These are phyloP conservation scores for Catharanthus roseus DNA, from an alignment of 257 asterid genomes.

Conservation along the genomic window DNA sequence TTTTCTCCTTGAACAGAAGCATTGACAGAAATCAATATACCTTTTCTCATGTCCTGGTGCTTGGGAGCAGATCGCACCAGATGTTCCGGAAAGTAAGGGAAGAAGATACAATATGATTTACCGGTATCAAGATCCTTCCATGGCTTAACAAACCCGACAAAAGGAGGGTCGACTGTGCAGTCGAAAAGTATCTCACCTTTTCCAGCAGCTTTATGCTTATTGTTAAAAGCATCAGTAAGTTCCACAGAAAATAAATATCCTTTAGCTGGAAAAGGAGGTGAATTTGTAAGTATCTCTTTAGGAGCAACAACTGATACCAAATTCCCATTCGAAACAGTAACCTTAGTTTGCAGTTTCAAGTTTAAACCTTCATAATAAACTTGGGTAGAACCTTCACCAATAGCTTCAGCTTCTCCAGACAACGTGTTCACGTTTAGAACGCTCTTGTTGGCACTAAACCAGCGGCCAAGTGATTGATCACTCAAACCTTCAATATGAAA, in stretches of 20 bases:
- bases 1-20: conserved; percentile 58
- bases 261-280: conserved; percentile 58
- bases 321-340: conserved; percentile 56
- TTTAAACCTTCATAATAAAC: conserved; percentile 41
- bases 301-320: conserved; percentile 59
- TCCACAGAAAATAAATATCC: conserved; percentile 69
- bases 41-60: conserved; percentile 23
- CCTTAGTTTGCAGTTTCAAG: conserved; percentile 53
- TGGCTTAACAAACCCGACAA: conserved; percentile 59
- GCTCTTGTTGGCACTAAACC: conserved; percentile 69
- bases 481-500: conserved; percentile 51
- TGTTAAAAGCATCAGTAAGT: conserved; percentile 28
- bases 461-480: conserved; percentile 51
- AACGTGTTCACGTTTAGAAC: conserved; percentile 40
- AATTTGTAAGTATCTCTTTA: conserved; percentile 53
- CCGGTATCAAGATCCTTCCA: conserved; percentile 61
- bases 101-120: conserved; percentile 53
- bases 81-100: conserved; percentile 72
- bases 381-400: conserved; percentile 53
- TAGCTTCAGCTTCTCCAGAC: conserved; percentile 78
- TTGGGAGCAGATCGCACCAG: conserved; percentile 38
- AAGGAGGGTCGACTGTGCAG: conserved; percentile 61
- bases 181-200: conserved; percentile 30
- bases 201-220: conserved; percentile 23
- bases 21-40: conserved; percentile 40